These are phyloP conservation scores for Marchantia polymorpha DNA, from an alignment of 225 moss, liverwort and hornwort species.

Conservation along the genomic window DNA sequence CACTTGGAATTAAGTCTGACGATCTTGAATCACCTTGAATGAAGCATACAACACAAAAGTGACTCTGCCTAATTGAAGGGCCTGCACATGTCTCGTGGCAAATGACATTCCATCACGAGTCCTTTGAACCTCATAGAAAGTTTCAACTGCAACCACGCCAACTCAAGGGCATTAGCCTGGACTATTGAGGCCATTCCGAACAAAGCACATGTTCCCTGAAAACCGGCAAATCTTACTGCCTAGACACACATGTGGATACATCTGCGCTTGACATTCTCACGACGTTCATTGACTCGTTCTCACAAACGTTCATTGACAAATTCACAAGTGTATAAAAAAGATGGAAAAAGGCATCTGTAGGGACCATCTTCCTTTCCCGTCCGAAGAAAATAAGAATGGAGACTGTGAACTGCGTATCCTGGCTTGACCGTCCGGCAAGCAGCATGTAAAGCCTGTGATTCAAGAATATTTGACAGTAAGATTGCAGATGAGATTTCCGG, in stretches of 20 bases:
- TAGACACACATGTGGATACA: neutral
- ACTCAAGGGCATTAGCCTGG: neutral
- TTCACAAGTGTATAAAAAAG: neutral
- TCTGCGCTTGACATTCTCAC: neutral
- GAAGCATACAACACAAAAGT: conserved; percentile 73
- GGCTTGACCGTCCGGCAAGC: conserved; percentile 68
- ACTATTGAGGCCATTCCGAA: neutral
- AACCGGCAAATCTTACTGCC: neutral
- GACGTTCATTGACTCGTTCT: too few relatives aligned
- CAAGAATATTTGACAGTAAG: neutral
- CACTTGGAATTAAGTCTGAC: too few relatives aligned
- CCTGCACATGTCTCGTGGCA: conserved; percentile 75
- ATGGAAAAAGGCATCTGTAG: neutral
- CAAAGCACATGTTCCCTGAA: neutral
- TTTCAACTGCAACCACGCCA: conserved; percentile 42
- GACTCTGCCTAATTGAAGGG: conserved; percentile 58
- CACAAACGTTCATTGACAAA: neutral
- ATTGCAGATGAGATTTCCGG: neutral
- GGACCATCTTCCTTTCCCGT: conserved; percentile 44
- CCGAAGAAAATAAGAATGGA: conserved; percentile 75
- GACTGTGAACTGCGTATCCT: conserved; percentile 56
- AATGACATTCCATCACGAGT: conserved; percentile 62
- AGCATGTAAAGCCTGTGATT: conserved; percentile 62
- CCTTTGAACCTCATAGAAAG: conserved; percentile 61
- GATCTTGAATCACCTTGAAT: conserved; percentile 53